Percentiles rank a stretch among this genome's conserved stretches.
phyloP scores from a whole-genome alignment of 805 yeast genomes.

The Suhomyces prunicola region DNA sequence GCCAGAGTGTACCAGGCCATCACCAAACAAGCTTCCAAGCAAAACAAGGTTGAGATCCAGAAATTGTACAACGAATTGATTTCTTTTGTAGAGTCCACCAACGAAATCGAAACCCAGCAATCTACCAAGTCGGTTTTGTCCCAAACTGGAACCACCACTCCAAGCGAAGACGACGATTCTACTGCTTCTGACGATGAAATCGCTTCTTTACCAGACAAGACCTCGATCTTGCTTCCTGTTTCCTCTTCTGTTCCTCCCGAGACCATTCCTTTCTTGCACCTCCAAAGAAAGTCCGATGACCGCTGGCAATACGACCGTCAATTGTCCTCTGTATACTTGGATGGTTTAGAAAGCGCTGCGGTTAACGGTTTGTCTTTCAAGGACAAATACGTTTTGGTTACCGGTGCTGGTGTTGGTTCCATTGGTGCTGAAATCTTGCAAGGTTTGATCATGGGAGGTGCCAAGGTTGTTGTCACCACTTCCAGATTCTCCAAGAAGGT shows the following conservation, averaged over 20 bases:
- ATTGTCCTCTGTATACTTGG: slow-evolving; percentile 74
- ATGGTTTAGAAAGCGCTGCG: slow-evolving; percentile 91
- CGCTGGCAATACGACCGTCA: slow-evolving; percentile 88
- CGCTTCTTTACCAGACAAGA: slow-evolving; percentile 74
- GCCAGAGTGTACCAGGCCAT: slow-evolving; percentile 79
- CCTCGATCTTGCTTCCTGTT: slow-evolving; percentile 69
- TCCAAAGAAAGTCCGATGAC: slow-evolving; percentile 69
- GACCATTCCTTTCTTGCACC: slow-evolving; percentile 91
- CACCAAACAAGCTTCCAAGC: slow-evolving; percentile 63
- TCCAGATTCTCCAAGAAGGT: slow-evolving; percentile 91
- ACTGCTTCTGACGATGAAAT: slow-evolving; percentile 69
- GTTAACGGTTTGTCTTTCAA: slow-evolving; percentile 89
- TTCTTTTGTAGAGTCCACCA: slow-evolving; percentile 62
- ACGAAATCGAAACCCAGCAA: slow-evolving; percentile 68
- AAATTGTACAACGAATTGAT: slow-evolving; percentile 67
- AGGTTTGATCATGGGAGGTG: slow-evolving; percentile 97
- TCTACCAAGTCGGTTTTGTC: slow-evolving; percentile 52
- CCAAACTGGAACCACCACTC: slow-evolving; percentile 43
- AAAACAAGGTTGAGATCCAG: slow-evolving; percentile 67
- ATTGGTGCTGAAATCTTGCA: slow-evolving; percentile 96
- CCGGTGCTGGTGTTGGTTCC: slow-evolving; percentile 99
- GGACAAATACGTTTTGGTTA: slow-evolving; percentile 83
- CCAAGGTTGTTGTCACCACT: slow-evolving; percentile 93
- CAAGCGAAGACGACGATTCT: slow-evolving; percentile 37
- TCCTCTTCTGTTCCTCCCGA: slow-evolving; percentile 72